phyloP scores from a whole-genome alignment of 108 stramenopile species.

The Fistulifera solaris region DNA sequence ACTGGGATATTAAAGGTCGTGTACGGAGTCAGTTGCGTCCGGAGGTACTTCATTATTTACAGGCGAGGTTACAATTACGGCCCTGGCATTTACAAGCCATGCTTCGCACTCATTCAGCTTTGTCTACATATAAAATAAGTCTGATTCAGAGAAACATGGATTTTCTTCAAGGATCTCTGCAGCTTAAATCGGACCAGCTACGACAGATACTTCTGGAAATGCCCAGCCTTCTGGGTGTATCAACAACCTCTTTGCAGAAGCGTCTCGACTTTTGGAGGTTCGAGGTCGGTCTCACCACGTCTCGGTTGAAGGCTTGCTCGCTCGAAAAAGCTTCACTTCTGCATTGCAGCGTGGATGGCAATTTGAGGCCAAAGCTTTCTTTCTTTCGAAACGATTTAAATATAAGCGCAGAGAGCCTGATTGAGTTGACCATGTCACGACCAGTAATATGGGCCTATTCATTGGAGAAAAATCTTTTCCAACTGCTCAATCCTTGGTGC shows the following conservation, averaged over 20 bases:
- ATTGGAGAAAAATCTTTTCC: slow-evolving; percentile 6
- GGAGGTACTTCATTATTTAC: slow-evolving; percentile 6
- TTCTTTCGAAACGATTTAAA: slow-evolving; percentile 3
- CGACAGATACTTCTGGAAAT: slow-evolving; percentile 5
- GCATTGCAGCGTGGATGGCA: slow-evolving; percentile 12
- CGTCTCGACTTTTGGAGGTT: slow-evolving; percentile 8
- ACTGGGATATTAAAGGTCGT: slow-evolving; percentile 3
- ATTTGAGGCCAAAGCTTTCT: slow-evolving; percentile 7
- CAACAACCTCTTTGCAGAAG: background rate
- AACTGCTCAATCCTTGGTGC: slow-evolving; percentile 1
- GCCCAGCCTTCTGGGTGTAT: slow-evolving; percentile 11
- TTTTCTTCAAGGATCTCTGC: background rate
- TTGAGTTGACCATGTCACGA: background rate
- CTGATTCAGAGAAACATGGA: slow-evolving; percentile 3
- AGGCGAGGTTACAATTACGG: slow-evolving; percentile 5
- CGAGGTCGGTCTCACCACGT: background rate
- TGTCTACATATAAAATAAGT: background rate
- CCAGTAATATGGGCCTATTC: slow-evolving; percentile 11
- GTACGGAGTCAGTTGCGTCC: background rate
- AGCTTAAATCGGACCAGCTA: background rate
- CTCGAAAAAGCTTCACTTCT: slow-evolving; percentile 5
- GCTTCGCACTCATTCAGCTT: slow-evolving; percentile 6
- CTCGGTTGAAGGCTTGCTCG: background rate
- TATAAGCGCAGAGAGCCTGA: background rate
- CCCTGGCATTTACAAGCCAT: slow-evolving; percentile 9